Base-by-base conservation (phyloP, 768 basidiomycete genomes). In the Galerina sulciceps region DNA sequence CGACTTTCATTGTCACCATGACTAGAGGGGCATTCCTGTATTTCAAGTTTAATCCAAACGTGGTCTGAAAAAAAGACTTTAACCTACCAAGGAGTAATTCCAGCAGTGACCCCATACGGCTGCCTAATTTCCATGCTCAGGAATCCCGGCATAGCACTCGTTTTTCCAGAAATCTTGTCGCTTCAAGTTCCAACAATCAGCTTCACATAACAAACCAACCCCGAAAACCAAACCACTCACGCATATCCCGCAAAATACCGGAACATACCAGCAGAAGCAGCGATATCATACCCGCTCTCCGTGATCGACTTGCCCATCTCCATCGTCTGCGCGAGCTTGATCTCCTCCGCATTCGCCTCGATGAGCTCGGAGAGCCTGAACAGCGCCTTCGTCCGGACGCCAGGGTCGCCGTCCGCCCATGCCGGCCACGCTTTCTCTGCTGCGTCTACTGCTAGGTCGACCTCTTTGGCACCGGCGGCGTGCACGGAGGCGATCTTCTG, bases 271-370 rank as follows among this genome's bases (percentile, higher is more conserved):
- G 11, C 58, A 35, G 54, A 60, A 60, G 58, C 22, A 57, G 60
- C 53, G 54, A 69, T 65, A 23, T 71, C 55, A 17, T 31, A 23
- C 18, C 48, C 40, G 40, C 38, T 36, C 34, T 57, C 37, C 10
- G 20, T 40, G n/a, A 50, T 23, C 6, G 53, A 55, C 58, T 35
- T 17, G 79, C 83, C 83, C 61, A 85, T 86, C 69, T 93, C 84
- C 58, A 89, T 73, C 4, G 64, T 55, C 50, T 75, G 72, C 14
- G 72, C 60, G 1, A 71, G 72, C 1, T 72, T 63, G 31, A 76
- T 62, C 56, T 74, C 73, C 9, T 72, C 70, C 1, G 45, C 58
- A 22, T 74, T 47, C 37, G 62, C 48, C 38, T 73, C 71, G 36
- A 75, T 64, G 4, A 74, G 65, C 38, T 74, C 67, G 2, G 70